Evolutionary conservation across 2,329 filamentous ascomycete genomes (phyloP).

Genomic region (Penicillium sp.): DNA sequence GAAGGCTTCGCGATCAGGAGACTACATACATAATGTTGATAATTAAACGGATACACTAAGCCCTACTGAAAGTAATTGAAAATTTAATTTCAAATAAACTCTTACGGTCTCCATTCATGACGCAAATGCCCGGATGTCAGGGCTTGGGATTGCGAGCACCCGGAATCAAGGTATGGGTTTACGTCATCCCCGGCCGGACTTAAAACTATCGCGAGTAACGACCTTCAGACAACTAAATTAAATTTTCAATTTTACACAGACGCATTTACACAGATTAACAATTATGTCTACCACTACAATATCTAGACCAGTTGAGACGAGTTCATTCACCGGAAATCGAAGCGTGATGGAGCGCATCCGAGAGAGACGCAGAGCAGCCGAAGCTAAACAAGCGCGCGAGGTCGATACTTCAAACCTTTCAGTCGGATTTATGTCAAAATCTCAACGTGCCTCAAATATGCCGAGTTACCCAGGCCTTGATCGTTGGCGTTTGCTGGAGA

Average conservation of each 20-base stretch:
- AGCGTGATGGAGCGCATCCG: neutral
- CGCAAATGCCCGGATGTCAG: neutral
- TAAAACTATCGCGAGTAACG: neutral
- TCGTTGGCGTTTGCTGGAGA: constrained; percentile 8
- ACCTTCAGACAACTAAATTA: neutral
- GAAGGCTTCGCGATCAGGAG: neutral
- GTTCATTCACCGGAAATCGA: neutral
- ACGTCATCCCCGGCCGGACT: neutral
- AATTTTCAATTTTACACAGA: neutral
- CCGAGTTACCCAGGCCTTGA: constrained; percentile 10
- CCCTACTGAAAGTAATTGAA: neutral
- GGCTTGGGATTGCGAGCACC: neutral
- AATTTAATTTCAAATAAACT: neutral
- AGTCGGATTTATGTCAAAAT: constrained; percentile 2
- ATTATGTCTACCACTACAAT: neutral
- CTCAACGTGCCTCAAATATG: neutral
- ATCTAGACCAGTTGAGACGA: neutral
- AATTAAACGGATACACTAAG: neutral
- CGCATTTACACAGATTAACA: neutral
- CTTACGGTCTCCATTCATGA: neutral
- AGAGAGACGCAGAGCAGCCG: neutral
- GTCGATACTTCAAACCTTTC: neutral
- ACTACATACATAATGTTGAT: neutral
- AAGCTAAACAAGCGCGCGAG: neutral
- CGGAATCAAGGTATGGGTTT: neutral